Evolutionary conservation across 208 protist genomes (phyloP).

Genomic region (Crithidia bombi): DNA sequence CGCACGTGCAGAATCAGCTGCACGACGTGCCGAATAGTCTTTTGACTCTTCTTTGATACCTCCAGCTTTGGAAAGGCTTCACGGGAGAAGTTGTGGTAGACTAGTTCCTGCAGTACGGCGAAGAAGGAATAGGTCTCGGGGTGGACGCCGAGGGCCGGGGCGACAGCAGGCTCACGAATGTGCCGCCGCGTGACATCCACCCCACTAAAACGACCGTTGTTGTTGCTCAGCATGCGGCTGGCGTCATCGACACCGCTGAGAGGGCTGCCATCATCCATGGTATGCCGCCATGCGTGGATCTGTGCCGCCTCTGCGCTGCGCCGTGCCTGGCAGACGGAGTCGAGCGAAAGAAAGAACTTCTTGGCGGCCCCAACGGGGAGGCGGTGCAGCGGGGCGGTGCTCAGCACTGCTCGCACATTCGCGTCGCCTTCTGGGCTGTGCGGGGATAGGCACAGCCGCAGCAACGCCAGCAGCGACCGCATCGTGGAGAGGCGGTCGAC

Average conservation of each 20-base stretch:
- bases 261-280: not conserved
- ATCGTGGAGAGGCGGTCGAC: constrained; percentile 45
- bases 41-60: constrained; percentile 47
- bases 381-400: constrained; percentile 39
- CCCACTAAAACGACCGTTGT: not conserved
- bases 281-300: constrained; percentile 24
- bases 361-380: constrained; percentile 35
- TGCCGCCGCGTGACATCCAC: not conserved
- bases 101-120: constrained; percentile 53
- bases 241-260: not conserved
- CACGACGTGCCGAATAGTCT: constrained; percentile 45
- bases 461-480: constrained; percentile 55
- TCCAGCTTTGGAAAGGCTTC: constrained; percentile 45
- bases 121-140: constrained; percentile 57
- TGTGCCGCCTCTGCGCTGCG: constrained; percentile 19
- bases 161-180: not conserved
- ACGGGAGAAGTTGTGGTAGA: constrained; percentile 54
- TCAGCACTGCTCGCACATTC: constrained; percentile 64
- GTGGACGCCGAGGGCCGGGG: constrained; percentile 10
- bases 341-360: constrained; percentile 56
- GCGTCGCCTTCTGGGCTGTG: constrained; percentile 45
- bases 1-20: constrained; percentile 41
- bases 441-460: constrained; percentile 63
- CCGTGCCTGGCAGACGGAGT: constrained; percentile 42
- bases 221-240: not conserved